Conservation (phyloP, 2,329 filamentous ascomycete species). For the Thielaviopsis ethacetica region DNA sequence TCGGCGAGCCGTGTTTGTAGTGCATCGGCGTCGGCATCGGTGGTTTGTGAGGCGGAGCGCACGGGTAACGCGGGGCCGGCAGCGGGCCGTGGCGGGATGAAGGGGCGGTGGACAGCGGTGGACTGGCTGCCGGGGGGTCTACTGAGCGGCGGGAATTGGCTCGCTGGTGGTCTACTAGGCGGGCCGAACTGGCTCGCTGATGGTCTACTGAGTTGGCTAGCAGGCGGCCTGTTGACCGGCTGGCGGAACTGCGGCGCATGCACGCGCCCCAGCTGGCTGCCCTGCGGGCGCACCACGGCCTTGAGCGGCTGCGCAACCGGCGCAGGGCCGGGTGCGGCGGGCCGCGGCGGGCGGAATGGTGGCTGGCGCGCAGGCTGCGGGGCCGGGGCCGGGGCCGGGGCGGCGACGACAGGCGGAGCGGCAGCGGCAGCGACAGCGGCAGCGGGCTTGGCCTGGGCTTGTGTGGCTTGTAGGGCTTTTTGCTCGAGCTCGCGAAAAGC, state of each 20-base stretch:
- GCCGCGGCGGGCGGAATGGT: not conserved
- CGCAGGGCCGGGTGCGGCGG: too few species aligned
- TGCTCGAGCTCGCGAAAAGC: slow-evolving; percentile 46
- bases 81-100: not conserved
- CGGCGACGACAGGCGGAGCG: not conserved
- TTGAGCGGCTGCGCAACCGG: not conserved
- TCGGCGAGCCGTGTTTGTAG: slow-evolving; percentile 36
- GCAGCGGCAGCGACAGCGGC: not conserved
- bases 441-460: slow-evolving; percentile 15
- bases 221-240: not conserved
- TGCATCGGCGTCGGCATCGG: slow-evolving; percentile 25
- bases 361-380: not conserved
- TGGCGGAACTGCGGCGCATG: slow-evolving; percentile 27
- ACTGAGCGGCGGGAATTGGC: slow-evolving; percentile 8
- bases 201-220: not conserved
- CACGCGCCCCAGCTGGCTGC: slow-evolving; percentile 17
- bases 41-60: not conserved
- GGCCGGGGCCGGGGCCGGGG: not conserved
- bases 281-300: slow-evolving; percentile 14
- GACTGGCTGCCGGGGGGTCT: not conserved
- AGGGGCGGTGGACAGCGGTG: not conserved
- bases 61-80: too few species aligned
- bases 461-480: slow-evolving; percentile 44
- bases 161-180: not conserved
- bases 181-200: slow-evolving; percentile 2